Evolutionary conservation across 345 rosid genomes (phyloP).

Genomic region (Brassica rapa): DNA sequence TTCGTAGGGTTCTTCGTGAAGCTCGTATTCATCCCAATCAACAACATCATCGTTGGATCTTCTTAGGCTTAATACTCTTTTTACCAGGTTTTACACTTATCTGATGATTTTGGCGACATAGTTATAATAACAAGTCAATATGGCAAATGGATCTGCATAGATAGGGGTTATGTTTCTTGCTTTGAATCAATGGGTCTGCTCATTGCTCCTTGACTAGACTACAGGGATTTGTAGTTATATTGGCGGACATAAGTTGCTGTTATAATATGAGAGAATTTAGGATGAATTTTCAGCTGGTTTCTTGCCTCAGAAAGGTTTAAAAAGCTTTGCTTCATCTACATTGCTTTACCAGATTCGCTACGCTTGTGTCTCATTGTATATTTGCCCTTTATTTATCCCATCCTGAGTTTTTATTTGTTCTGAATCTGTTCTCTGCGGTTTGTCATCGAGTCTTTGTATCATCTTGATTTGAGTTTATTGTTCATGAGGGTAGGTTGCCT

Average conservation of each 20-base stretch:
- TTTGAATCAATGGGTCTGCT: neutral
- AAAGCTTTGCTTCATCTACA: neutral
- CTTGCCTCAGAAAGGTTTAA: constrained; percentile 1
- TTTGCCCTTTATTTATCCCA: neutral
- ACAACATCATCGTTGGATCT: constrained; percentile 83
- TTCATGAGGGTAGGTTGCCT: neutral
- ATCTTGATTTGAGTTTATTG: neutral
- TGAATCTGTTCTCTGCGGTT: neutral
- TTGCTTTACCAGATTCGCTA: neutral
- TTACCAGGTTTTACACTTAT: neutral
- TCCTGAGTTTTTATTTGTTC: constrained; percentile 8
- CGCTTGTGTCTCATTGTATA: neutral
- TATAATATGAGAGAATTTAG: neutral
- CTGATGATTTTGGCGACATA: neutral
- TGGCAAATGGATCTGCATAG: neutral
- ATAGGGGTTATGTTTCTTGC: neutral
- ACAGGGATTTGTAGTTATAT: neutral
- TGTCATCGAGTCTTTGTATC: neutral
- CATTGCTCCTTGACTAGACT: neutral
- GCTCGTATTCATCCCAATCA: constrained; percentile 80
- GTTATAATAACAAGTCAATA: neutral
- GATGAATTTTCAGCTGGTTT: neutral
- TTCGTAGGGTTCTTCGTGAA: constrained; percentile 87
- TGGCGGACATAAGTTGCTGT: neutral
- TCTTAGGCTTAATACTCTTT: constrained; percentile 43